Conservation (phyloP, 2,329 filamentous ascomycete species). For the Spiromastix sp. region DNA sequence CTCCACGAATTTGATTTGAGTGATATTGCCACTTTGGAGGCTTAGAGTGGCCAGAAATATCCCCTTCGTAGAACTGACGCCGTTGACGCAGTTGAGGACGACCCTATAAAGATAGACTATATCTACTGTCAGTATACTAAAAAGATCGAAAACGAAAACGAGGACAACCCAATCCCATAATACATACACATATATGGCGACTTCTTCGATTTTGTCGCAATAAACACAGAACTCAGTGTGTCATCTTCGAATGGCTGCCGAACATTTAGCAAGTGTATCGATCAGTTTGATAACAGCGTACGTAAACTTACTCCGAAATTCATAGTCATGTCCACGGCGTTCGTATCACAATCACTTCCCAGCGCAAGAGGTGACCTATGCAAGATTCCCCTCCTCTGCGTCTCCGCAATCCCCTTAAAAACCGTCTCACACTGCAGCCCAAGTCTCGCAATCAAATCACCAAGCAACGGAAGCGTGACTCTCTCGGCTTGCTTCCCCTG, state of each 20-base stretch:
- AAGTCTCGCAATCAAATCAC: slow-evolving; percentile 52
- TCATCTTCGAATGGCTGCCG: slow-evolving; percentile 17
- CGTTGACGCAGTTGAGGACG: slow-evolving; percentile 44
- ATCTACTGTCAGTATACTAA: slow-evolving; percentile 11
- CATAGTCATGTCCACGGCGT: slow-evolving; percentile 49
- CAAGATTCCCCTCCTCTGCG: slow-evolving; percentile 57
- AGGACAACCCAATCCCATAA: neutral
- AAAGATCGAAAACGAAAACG: neutral
- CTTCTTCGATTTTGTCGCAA: slow-evolving; percentile 23
- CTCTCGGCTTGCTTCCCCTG: slow-evolving; percentile 38
- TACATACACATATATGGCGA: slow-evolving; percentile 24
- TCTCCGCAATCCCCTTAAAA: slow-evolving; percentile 58
- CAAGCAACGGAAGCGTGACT: slow-evolving; percentile 47
- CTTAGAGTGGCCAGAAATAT: slow-evolving; percentile 22
- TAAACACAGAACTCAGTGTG: slow-evolving; percentile 22
- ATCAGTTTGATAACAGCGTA: neutral
- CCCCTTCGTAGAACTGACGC: slow-evolving; percentile 42
- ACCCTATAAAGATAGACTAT: slow-evolving; percentile 50
- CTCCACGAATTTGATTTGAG: slow-evolving; percentile 60
- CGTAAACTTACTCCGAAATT: slow-evolving; percentile 33
- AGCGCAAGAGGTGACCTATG: slow-evolving; percentile 49
- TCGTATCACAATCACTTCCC: slow-evolving; percentile 27
- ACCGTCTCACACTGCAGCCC: slow-evolving; percentile 48
- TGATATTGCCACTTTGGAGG: slow-evolving; percentile 25
- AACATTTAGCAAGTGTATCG: slow-evolving; percentile 5